Evolutionary conservation across 2,329 filamentous ascomycete genomes (phyloP), one percentile per base, ranked within the genome.

Genomic region (Aspergillus unguis): DNA sequence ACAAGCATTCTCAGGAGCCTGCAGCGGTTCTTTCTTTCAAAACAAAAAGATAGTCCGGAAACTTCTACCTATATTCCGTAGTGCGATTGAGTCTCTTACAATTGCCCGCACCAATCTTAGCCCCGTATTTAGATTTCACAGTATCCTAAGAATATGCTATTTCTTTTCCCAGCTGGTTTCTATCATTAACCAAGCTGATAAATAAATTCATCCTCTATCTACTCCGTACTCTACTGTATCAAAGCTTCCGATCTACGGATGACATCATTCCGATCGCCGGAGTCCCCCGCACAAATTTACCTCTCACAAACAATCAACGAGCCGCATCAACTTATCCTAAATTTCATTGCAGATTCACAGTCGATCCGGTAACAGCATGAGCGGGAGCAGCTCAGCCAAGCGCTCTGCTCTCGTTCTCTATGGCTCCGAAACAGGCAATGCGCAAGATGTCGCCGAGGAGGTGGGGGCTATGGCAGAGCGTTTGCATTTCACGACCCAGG

Each of bases 351-450:
- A 32, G 23, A 7, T 25, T 32, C 6, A 17, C 28, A 32, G 25
- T 11, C 36, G 36, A 9, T 23, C 23, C 48, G 48, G 17, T 32
- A 6, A 26, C 60, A 65, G 49, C 6, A 71, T 70, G 69, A 60
- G 51, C 31, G 58, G 55, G 48, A 56, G 51, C 27, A 37, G 37
- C 49, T 40, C 27, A 35, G 48, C 47, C 41, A 62, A 44, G 38
- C 58, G 80, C 61, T 80, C 75, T 38, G 83, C 81, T 47, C 81
- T 95, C 60, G 80, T 99, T 53, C 80, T 95, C 32, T 99, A 96
- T 73, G 94, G 90, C 50, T 95, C 92, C 36, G 94, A 99, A 76
- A 97, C 92, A 25, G 94, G 94, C 52, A 96, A 94, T 66, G 87
- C 90, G 50, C 89, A 96, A 71, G 92, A 97, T 72, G 83, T 92